Evolutionary conservation across 169 alveolate species (phyloP), one percentile per base, ranked within the genome.

Genomic region (Plasmodium coatneyi): DNA sequence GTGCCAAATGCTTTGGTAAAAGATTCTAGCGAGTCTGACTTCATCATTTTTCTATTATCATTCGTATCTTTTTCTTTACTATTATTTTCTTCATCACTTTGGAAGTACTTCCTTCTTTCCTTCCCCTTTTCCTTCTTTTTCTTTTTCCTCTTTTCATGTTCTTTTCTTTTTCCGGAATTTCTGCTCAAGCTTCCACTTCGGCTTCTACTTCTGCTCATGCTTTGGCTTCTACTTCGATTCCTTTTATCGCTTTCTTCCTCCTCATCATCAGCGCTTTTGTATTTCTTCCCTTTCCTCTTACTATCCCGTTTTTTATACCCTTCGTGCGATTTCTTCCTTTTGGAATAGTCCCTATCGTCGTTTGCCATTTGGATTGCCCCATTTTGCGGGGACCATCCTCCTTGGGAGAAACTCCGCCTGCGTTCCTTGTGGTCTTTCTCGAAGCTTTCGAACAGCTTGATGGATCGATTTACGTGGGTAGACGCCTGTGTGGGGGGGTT

Each of bases 221-320:
- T 56, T 82, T 30, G 34, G 79, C 84, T n/a, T 46, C 78, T 30
- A 25, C 52, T 70, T 84, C 82, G 76, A 39, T 36, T 70, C 30
- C 83, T 16, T 43, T 30, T 19, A 3, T 32, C 54, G 14, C 54
- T 74, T 30, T 52, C 56, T 60, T 60, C 84, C 80, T 78, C 80
- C 70, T 86, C 87, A 14, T 87, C 84, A 84, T 43, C 72, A 22
- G 16, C 28, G n/a, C 30, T 70, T 87, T 87, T 87, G 49, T 87
- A 80, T 39, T 34, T 54, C 49, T 70, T 76, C n/a, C 34, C 89
- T 41, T 41, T 79, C 71, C 19, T 66, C 52, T 74, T 74, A 16
- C 22, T 39, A 5, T 43, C 78, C 36, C 34, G 43, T 32, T 78
- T 78, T 49, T 79, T 87, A 25, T 79, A 36, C 36, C 78, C 89